Evolutionary conservation across 2,329 filamentous ascomycete genomes (phyloP), one percentile per base, ranked within the genome.

Genomic region (Pseudogymnoascus sp.): DNA sequence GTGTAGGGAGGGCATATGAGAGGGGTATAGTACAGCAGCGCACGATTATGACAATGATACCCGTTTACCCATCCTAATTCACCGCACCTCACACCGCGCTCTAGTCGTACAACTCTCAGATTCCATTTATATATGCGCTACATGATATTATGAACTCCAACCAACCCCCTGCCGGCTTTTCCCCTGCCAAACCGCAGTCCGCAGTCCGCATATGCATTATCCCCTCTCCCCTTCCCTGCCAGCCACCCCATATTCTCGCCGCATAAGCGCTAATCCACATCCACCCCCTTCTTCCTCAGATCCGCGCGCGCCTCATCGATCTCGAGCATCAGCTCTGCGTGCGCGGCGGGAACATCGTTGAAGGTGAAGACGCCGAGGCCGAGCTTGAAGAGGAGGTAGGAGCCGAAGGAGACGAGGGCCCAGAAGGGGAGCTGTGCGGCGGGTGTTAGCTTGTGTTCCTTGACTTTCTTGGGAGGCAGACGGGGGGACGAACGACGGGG

Each of bases 351-450:
- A 59, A 96, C 91, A 77, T 97, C 93, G 81, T 96, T 95, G 84
- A 99, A 99, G 63, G 91, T 96, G 74, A 96, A 82, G 70, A 99
- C 90, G 68, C 95, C 95, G 80, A 87, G 89, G 71, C 95, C 95
- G 66, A 99, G 88, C 71, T 91, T 91, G 79, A 89, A 91, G 68
- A 99, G 88, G 18, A 99, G 88, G 78, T 92, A 93, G 66, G 93
- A 89, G 77, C 93, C 95, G 74, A 97, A 93, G 21, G 90, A 87
- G 68, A 99, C 90, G 70, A 97, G 82, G 56, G 85, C 86, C 90
- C 93, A 99, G 80, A 97, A 90, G 63, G 95, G 95, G 59, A 97
- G 84, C 93, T 97, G 69, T 3, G 43, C 43, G 43, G 5, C 28
- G 21, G 21, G 5, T 28, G 23, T 49, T 49, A 49, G 43, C 46